These are phyloP conservation scores for Metschnikowia lunata DNA, from an alignment of 805 yeast genomes.

Conservation along the genomic window DNA sequence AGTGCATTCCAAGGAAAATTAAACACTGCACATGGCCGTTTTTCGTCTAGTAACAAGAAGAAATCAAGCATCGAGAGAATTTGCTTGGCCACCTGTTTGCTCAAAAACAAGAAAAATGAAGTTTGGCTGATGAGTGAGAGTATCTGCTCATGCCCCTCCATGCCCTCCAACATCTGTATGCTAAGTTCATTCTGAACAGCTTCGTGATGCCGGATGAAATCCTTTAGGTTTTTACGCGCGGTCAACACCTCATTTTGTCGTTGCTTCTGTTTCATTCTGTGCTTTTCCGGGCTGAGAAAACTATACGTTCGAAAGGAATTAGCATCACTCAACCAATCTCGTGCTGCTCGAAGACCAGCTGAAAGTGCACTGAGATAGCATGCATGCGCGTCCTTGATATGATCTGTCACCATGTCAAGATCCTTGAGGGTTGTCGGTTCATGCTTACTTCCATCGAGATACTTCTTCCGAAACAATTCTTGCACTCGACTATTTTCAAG, in stretches of 20 bases:
- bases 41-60: conserved; percentile 20
- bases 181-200: conserved; percentile 5
- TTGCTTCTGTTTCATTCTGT: conserved; percentile 15
- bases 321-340: conserved; percentile 27
- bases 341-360: conserved; percentile 15
- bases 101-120: conserved; percentile 19
- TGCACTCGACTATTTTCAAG: conserved; percentile 22
- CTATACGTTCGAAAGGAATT: conserved; percentile 25
- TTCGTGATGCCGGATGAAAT: conserved; percentile 6
- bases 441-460: conserved; percentile 13
- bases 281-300: conserved; percentile 7
- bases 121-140: conserved; percentile 25
- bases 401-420: conserved; percentile 23
- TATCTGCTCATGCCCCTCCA: conserved; percentile 21
- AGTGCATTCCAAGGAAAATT: conserved; percentile 14
- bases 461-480: conserved; percentile 17
- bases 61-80: conserved; percentile 17
- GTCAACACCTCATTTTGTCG: conserved; percentile 12
- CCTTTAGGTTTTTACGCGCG: conserved; percentile 11
- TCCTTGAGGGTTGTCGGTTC: conserved; percentile 18
- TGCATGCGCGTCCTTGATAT: conserved; percentile 18
- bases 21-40: conserved; percentile 19
- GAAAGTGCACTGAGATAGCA: conserved; percentile 17
- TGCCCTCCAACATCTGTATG: conserved; percentile 1
- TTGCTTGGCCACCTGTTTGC: conserved; percentile 15